Evolutionary conservation across 202 grass and related monocot species (phyloP).

Genomic region (Panicum virgatum): DNA sequence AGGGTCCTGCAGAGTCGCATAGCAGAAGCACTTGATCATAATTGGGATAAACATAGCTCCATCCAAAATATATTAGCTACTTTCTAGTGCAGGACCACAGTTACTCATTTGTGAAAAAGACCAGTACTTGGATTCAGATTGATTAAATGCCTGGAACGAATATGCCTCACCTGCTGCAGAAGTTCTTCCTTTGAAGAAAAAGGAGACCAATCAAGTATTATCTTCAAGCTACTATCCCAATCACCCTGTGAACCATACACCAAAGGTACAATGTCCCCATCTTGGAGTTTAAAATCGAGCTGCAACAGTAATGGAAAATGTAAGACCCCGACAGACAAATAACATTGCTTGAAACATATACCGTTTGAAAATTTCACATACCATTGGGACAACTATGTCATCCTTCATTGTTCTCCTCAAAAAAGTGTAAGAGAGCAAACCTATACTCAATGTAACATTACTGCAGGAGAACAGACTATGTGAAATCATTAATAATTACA

Average conservation of each 20-base stretch:
- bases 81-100: background rate
- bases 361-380: slow-evolving; percentile 46
- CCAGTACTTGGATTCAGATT: slow-evolving; percentile 23
- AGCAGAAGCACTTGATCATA: background rate
- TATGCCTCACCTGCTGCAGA: slow-evolving; percentile 64
- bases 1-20: background rate
- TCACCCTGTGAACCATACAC: slow-evolving; percentile 76
- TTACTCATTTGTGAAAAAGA: background rate
- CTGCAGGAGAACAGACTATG: slow-evolving; percentile 46
- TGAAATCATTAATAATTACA: slow-evolving; percentile 18
- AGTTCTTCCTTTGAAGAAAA: slow-evolving; percentile 90
- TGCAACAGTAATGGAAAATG: slow-evolving; percentile 49
- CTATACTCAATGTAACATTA: slow-evolving; percentile 76
- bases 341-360: slow-evolving; percentile 17
- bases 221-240: slow-evolving; percentile 84
- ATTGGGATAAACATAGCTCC: background rate
- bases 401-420: slow-evolving; percentile 95
- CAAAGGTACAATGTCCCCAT: slow-evolving; percentile 66
- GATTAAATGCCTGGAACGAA: slow-evolving; percentile 22
- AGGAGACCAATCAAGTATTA: slow-evolving; percentile 85
- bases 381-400: slow-evolving; percentile 98
- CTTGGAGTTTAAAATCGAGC: slow-evolving; percentile 81
- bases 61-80: too few relatives aligned
- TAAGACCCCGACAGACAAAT: slow-evolving; percentile 33
- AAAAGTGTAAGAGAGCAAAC: slow-evolving; percentile 94